Evolutionary conservation across 2,329 filamentous ascomycete genomes (phyloP).

Genomic region (Aspergillus oerlinghausenensis): DNA sequence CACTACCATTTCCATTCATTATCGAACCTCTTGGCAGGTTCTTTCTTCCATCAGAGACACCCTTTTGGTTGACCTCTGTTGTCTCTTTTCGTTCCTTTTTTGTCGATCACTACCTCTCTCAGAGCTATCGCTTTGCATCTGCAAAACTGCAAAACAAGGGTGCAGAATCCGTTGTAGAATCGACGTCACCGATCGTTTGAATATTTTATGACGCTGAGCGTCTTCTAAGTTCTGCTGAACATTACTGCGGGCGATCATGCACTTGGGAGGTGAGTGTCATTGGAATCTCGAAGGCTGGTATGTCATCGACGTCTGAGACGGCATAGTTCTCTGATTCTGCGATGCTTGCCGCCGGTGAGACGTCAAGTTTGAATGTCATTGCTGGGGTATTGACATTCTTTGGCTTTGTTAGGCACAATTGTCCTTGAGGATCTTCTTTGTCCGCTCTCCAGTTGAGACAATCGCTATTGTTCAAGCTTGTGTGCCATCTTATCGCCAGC

Average conservation of each 20-base stretch:
- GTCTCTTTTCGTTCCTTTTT: not conserved
- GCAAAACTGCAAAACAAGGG: not conserved
- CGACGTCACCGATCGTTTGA: not conserved
- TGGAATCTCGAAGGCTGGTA: constrained; percentile 6
- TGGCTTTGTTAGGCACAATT: constrained; percentile 1
- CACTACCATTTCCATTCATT: not conserved
- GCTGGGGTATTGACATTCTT: constrained; percentile 4
- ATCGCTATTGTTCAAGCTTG: not conserved
- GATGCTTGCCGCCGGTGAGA: not conserved
- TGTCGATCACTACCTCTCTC: not conserved
- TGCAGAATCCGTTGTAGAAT: not conserved
- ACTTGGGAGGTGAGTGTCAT: constrained; percentile 14
- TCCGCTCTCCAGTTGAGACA: constrained; percentile 1
- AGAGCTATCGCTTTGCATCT: not conserved
- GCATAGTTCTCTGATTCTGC: not conserved
- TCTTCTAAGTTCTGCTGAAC: constrained; percentile 9
- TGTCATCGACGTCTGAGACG: not conserved
- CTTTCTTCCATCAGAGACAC: not conserved
- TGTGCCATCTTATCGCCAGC: not conserved
- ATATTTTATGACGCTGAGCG: constrained; percentile 11
- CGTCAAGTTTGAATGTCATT: constrained; percentile 2
- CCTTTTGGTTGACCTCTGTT: not conserved
- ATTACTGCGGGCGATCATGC: constrained; percentile 11
- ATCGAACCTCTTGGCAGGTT: not conserved
- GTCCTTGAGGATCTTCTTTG: constrained; percentile 4